A percentile compares a stretch with the other conserved stretches of the same genome.
Evolutionary conservation across 805 yeast species (phyloP).

Genomic region (Yarrowia hollandica): DNA sequence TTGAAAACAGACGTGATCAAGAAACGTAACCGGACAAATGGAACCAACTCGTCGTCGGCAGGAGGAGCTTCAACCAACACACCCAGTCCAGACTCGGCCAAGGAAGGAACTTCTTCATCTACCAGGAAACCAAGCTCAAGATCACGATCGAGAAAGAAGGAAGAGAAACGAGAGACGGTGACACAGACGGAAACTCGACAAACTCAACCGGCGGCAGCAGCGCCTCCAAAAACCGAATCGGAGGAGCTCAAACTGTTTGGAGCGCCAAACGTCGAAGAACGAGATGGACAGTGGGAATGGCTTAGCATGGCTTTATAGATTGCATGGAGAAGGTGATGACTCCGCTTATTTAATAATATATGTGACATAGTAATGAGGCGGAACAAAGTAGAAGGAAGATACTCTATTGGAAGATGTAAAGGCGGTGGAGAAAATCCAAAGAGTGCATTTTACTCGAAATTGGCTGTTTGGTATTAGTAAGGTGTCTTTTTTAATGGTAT

Average conservation of each 20-base stretch:
- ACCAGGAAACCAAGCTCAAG: background rate
- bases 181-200: too few species aligned
- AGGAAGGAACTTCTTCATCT: background rate
- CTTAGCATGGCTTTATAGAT: slow-evolving; percentile 39
- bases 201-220: too few species aligned
- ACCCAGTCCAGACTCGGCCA: slow-evolving; percentile 1
- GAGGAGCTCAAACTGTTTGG: slow-evolving; percentile 20
- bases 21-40: slow-evolving; percentile 69
- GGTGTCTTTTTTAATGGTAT: too few species aligned
- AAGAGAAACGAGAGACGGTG: too few species aligned
- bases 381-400: background rate
- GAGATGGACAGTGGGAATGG: slow-evolving; percentile 40
- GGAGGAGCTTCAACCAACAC: background rate
- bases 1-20: slow-evolving; percentile 90
- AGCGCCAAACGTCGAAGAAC: slow-evolving; percentile 2
- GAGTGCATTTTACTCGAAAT: too few species aligned
- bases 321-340: background rate
- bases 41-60: background rate
- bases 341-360: background rate
- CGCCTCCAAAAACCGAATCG: background rate
- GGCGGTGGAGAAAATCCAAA: too few species aligned
- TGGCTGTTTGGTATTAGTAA: too few species aligned
- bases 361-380: background rate
- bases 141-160: slow-evolving; percentile 2
- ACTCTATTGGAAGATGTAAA: too few species aligned